Evolutionary conservation across 2,329 filamentous ascomycete genomes (phyloP), one percentile per base, ranked within the genome.

Genomic region (Bipolaris cookei): DNA sequence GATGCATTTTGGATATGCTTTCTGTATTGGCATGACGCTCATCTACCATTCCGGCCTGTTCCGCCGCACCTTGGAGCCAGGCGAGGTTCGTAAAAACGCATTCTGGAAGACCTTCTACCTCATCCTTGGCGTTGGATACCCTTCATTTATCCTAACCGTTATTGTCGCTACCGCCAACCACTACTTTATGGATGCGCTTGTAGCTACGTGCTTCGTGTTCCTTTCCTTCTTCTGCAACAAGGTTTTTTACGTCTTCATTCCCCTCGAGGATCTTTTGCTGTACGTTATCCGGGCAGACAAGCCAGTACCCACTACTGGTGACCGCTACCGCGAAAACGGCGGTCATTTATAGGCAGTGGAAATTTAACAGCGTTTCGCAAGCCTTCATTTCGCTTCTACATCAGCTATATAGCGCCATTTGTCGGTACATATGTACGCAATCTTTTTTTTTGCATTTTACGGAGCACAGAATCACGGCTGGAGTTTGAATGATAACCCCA

Each of bases 81-180:
- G 76, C 55, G 78, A 81, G 51, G 65, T 66, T n/a, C 67, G 77
- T 39, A 82, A 81, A 64, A 74, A 72, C 6, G 52, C 62, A 1
- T 69, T 78, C 43, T 76, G 79, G 62, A 79, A 81, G 56, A 59
- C 76, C 4, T 77, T 80, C 52, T 83, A 81, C 58, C 61, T 80
- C 2, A n/a, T 70, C 1, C 46, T 83, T 14, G 83, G 84, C 28
- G 56, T 86, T 16, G 73, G 77, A 44, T 86, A 86, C 65, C 84
- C 84, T 1, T 63, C 72, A 4, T 80, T 83, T 66, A 84, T 86
- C 49, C 67, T 87, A 46, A 77, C 81, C 0, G 82, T 82, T 28
- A 88, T 88, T 57, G 81, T 88, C 25, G 82, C 85, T 14, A 88
- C 85, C 0, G 86, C 85, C 32, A 88, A 88, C 65, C 86, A 85